A percentile compares a stretch with the other conserved stretches of the same genome.
phyloP scores from a whole-genome alignment of 2,329 filamentous ascomycete species.

The Eurotiales sp. region DNA sequence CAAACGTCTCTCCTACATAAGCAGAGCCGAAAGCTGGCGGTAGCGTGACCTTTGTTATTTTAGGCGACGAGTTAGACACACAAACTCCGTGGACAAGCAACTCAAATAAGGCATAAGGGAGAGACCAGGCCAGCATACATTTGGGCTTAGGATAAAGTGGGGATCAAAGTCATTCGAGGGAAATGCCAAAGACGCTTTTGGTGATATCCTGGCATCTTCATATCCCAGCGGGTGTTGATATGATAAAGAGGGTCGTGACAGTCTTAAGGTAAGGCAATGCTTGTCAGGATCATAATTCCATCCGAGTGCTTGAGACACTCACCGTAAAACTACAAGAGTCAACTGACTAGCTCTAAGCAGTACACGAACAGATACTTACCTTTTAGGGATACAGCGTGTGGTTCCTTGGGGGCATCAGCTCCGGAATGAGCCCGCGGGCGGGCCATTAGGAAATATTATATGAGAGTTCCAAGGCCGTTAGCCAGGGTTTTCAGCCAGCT shows the following conservation, averaged over 20 bases:
- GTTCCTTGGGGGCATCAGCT: conserved; percentile 59
- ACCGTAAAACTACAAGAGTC: conserved; percentile 36
- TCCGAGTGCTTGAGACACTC: conserved; percentile 17
- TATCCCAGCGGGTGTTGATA: conserved; percentile 43
- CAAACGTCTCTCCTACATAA: conserved; percentile 93
- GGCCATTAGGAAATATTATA: conserved; percentile 29
- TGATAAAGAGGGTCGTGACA: conserved; percentile 64
- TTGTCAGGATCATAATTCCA: neutral
- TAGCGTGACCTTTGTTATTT: conserved; percentile 61
- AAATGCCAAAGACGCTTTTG: conserved; percentile 72
- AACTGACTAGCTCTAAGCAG: conserved; percentile 17
- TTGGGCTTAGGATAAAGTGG: conserved; percentile 55
- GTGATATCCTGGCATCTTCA: conserved; percentile 49
- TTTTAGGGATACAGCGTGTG: conserved; percentile 74
- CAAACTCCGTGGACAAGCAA: neutral
- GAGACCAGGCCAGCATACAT: conserved; percentile 32
- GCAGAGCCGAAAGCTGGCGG: conserved; percentile 89
- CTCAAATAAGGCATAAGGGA: neutral
- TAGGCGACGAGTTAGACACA: conserved; percentile 15
- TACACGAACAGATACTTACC: conserved; percentile 36
- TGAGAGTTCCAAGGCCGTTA: too few species aligned
- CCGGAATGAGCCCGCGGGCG: conserved; percentile 40
- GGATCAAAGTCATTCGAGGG: conserved; percentile 48
- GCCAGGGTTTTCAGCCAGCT: too few species aligned
- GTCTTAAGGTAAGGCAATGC: conserved; percentile 45